These are phyloP conservation scores for Trichoderma polysporum DNA, from an alignment of 2,329 filamentous ascomycete genomes.

Conservation along the genomic window DNA sequence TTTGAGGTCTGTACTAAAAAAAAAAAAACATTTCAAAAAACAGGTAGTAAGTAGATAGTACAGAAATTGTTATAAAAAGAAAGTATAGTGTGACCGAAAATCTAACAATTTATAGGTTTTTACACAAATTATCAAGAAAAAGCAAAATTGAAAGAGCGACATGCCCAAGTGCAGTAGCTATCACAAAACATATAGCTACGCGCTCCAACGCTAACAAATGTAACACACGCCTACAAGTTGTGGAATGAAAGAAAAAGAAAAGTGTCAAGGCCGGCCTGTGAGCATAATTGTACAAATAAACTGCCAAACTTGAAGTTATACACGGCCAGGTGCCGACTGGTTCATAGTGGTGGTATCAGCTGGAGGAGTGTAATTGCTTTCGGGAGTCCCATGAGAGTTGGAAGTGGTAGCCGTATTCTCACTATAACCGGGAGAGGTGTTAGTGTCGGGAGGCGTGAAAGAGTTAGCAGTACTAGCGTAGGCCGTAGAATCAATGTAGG, in stretches of 20 bases:
- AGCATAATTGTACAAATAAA: not conserved
- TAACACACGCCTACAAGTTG: not conserved
- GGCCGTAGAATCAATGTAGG: not conserved
- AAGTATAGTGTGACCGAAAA: too few species aligned
- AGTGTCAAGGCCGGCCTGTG: not conserved
- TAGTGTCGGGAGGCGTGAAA: not conserved
- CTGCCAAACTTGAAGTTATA: not conserved
- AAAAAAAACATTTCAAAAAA: too few species aligned
- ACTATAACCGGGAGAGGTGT: not conserved
- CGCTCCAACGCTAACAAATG: not conserved
- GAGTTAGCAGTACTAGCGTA: not conserved
- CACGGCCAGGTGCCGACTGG: not conserved
- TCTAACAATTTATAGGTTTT: not conserved
- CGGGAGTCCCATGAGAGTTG: too few species aligned
- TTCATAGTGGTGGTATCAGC: not conserved
- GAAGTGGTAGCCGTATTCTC: not conserved
- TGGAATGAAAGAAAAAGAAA: not conserved
- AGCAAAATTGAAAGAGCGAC: not conserved
- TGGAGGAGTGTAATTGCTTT: not conserved
- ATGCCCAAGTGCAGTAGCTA: not conserved
- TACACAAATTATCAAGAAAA: not conserved
- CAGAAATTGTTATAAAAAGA: too few species aligned
- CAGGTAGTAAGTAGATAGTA: too few species aligned
- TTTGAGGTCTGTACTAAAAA: too few species aligned
- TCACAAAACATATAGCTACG: not conserved